Evolutionary conservation across 768 basidiomycete genomes (phyloP).

Genomic region (Lactifluus volemus): DNA sequence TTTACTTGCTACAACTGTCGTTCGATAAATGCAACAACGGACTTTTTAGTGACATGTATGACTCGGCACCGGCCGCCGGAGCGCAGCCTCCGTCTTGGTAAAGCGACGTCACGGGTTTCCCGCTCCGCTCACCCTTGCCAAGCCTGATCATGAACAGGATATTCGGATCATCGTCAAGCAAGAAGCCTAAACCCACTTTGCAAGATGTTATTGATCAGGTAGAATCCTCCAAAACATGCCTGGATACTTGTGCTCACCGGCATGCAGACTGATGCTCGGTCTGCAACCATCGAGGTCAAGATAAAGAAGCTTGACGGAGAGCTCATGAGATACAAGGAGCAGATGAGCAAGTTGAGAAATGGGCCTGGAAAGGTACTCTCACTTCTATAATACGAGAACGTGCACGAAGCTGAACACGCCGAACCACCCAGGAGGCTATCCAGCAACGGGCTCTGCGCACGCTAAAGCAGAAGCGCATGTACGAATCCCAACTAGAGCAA

Average conservation of each 20-base stretch:
- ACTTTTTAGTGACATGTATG: too few relatives aligned
- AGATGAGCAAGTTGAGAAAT: slow-evolving; percentile 87
- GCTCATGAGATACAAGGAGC: slow-evolving; percentile 84
- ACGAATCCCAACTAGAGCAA: slow-evolving; percentile 86
- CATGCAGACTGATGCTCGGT: slow-evolving; percentile 73
- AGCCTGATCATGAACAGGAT: slow-evolving; percentile 72
- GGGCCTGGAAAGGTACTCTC: slow-evolving; percentile 86
- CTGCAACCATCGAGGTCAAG: slow-evolving; percentile 91
- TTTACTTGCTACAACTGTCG: not conserved
- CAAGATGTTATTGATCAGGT: slow-evolving; percentile 92
- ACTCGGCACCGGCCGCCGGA: not conserved
- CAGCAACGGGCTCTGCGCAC: slow-evolving; percentile 91
- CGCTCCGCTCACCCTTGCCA: not conserved
- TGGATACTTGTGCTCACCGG: not conserved
- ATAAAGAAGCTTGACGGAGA: slow-evolving; percentile 95
- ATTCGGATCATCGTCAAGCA: slow-evolving; percentile 64
- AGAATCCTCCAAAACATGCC: slow-evolving; percentile 23
- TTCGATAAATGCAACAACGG: not conserved
- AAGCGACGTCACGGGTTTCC: not conserved
- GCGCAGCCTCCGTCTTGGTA: not conserved
- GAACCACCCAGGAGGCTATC: slow-evolving; percentile 59
- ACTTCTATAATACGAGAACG: not conserved
- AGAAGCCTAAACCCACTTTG: slow-evolving; percentile 79
- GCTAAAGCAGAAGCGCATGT: slow-evolving; percentile 93
- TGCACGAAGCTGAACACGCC: not conserved